Evolutionary conservation across 2,329 filamentous ascomycete species (phyloP).

Genomic region (Alternaria rosae): DNA sequence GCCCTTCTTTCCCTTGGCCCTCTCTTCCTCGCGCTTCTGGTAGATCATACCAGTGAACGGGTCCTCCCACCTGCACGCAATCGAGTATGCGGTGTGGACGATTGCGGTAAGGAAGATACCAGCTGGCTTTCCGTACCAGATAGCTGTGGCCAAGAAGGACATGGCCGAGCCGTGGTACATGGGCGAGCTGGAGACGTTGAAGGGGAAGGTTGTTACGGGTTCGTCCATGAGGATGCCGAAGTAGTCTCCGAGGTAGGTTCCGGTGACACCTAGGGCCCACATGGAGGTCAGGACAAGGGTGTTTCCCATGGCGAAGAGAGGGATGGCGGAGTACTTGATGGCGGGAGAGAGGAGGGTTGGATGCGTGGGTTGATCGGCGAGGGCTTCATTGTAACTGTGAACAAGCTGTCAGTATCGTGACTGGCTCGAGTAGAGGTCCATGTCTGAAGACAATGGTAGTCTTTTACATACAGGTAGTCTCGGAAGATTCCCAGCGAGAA

Average conservation of each 20-base stretch:
- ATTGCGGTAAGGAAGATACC: slow-evolving; percentile 77
- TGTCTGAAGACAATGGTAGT: not conserved
- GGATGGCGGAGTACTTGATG: slow-evolving; percentile 70
- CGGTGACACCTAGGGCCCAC: slow-evolving; percentile 90
- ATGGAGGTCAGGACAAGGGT: slow-evolving; percentile 87
- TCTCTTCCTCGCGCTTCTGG: slow-evolving; percentile 74
- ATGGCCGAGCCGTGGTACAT: slow-evolving; percentile 97
- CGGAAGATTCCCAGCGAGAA: slow-evolving; percentile 91
- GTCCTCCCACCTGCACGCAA: slow-evolving; percentile 88
- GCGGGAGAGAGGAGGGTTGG: slow-evolving; percentile 70
- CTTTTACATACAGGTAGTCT: slow-evolving; percentile 62
- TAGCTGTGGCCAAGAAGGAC: slow-evolving; percentile 87
- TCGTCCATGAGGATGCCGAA: slow-evolving; percentile 97
- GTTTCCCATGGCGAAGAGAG: slow-evolving; percentile 78
- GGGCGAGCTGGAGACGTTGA: slow-evolving; percentile 87
- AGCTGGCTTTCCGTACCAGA: slow-evolving; percentile 87
- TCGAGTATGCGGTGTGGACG: slow-evolving; percentile 78
- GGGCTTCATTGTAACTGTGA: slow-evolving; percentile 80
- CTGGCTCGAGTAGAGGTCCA: not conserved
- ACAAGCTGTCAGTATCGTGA: slow-evolving; percentile 1
- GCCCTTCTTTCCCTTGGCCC: slow-evolving; percentile 50
- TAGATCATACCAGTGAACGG: slow-evolving; percentile 95
- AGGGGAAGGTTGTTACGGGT: slow-evolving; percentile 93
- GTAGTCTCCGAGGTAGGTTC: slow-evolving; percentile 97
- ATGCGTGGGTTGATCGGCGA: slow-evolving; percentile 77